These are phyloP conservation scores for Xylaria polymorpha DNA, from an alignment of 2,329 filamentous ascomycete species.

Conservation along the genomic window DNA sequence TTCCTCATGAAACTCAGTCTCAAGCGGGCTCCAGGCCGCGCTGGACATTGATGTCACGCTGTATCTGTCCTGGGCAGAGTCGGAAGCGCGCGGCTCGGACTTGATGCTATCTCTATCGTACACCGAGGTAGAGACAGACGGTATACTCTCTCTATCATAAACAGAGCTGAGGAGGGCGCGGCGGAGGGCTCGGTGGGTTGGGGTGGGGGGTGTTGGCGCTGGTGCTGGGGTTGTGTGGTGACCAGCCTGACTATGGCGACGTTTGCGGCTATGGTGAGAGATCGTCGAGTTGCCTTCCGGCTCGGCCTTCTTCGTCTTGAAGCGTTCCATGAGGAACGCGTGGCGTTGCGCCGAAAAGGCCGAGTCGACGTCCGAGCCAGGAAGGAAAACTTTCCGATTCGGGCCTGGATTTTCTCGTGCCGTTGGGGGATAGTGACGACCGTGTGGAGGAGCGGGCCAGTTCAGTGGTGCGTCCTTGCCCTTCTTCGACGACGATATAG, in stretches of 20 bases:
- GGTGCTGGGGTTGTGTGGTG: background rate
- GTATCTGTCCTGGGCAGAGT: background rate
- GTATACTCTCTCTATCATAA: background rate
- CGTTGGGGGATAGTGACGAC: background rate
- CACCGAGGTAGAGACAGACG: background rate
- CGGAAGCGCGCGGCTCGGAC: background rate
- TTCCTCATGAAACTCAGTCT: background rate
- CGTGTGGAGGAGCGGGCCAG: slow-evolving; percentile 37
- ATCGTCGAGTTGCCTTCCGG: background rate
- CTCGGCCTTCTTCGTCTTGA: slow-evolving; percentile 25
- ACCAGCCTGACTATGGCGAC: background rate
- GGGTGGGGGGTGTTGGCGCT: background rate
- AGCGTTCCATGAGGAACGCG: slow-evolving; percentile 32
- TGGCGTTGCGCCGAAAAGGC: slow-evolving; percentile 31
- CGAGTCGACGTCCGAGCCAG: slow-evolving; percentile 38
- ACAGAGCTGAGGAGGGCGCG: background rate
- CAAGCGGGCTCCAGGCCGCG: background rate
- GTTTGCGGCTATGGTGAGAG: slow-evolving; percentile 33
- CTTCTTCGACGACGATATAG: slow-evolving; percentile 5
- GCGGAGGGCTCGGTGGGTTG: background rate
- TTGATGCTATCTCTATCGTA: slow-evolving; percentile 7
- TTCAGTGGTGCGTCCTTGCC: slow-evolving; percentile 3
- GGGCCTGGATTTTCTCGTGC: slow-evolving; percentile 15
- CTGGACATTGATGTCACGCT: background rate
- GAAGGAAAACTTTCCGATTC: slow-evolving; percentile 31